These are phyloP conservation scores for Penicillium sp. DNA, from an alignment of 2,329 filamentous ascomycete species.

Conservation along the genomic window DNA sequence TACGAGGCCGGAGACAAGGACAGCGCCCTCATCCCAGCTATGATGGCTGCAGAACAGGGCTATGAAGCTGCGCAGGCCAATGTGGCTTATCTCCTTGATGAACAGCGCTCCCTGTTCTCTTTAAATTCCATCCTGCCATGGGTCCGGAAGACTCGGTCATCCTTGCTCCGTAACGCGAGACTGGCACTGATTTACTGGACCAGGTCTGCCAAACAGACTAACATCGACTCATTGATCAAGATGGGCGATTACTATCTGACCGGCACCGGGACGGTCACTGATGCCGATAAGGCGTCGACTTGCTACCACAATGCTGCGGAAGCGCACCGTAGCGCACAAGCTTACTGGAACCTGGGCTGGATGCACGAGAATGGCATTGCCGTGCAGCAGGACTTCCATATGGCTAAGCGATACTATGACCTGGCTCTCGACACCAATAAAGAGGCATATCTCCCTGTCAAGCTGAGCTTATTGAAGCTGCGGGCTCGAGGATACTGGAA, in stretches of 20 bases:
- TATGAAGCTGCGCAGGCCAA: constrained; percentile 88
- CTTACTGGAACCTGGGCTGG: constrained; percentile 95
- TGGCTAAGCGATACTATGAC: constrained; percentile 95
- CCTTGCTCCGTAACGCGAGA: constrained; percentile 53
- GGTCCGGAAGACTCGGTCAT: constrained; percentile 37
- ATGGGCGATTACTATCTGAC: constrained; percentile 96
- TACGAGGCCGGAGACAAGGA: constrained; percentile 75
- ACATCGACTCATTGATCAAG: constrained; percentile 91
- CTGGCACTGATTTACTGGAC: constrained; percentile 92
- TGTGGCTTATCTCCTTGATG: constrained; percentile 79
- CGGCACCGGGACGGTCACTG: constrained; percentile 66
- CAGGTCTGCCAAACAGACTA: constrained; percentile 83
- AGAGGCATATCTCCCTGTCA: constrained; percentile 91
- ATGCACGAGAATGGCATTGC: constrained; percentile 98
- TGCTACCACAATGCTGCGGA: constrained; percentile 93
- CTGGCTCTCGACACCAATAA: constrained; percentile 83
- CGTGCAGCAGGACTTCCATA: constrained; percentile 89
- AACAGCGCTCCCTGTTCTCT: constrained; percentile 58
- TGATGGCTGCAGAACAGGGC: constrained; percentile 87
- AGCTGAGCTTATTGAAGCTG: constrained; percentile 79
- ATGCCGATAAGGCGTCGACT: constrained; percentile 79
- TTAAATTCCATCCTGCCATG: constrained; percentile 52
- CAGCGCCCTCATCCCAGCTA: constrained; percentile 70
- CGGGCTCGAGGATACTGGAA: constrained; percentile 89
- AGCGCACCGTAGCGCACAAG: constrained; percentile 85